Conservation (phyloP, 2,329 filamentous ascomycete genomes). For the Monosporascus sp. region DNA sequence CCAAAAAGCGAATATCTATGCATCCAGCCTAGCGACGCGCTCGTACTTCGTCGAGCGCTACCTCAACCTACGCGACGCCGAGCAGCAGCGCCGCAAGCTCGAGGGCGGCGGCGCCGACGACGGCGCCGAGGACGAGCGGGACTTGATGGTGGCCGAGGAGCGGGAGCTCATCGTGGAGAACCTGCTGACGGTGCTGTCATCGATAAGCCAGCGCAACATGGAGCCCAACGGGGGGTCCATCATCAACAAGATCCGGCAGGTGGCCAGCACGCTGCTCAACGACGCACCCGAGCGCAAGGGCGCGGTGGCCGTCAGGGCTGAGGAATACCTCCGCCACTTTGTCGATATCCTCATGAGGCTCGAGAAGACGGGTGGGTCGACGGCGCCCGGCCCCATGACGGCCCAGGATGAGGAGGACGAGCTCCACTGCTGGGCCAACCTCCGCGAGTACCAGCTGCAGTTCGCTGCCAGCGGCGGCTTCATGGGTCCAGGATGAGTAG, state of each 20-base stretch:
- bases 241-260: slow-evolving; percentile 81
- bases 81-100: slow-evolving; percentile 41
- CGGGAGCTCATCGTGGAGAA: slow-evolving; percentile 78
- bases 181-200: slow-evolving; percentile 67
- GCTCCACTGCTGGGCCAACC: slow-evolving; percentile 69
- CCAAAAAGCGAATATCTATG: slow-evolving; percentile 86
- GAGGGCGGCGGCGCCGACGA: slow-evolving; percentile 39
- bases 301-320: slow-evolving; percentile 49
- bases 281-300: slow-evolving; percentile 47
- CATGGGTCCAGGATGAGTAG: slow-evolving; percentile 8
- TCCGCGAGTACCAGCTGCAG: slow-evolving; percentile 71
- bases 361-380: slow-evolving; percentile 49
- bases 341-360: slow-evolving; percentile 70
- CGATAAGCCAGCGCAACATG: slow-evolving; percentile 79
- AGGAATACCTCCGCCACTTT: slow-evolving; percentile 67
- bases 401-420: slow-evolving; percentile 68
- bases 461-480: slow-evolving; percentile 63
- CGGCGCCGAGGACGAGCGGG: slow-evolving; percentile 32
- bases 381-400: slow-evolving; percentile 33
- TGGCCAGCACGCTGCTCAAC: slow-evolving; percentile 74
- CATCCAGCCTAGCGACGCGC: slow-evolving; percentile 72
- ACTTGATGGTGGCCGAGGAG: slow-evolving; percentile 65
- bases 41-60: slow-evolving; percentile 86
- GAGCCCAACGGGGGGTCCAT: slow-evolving; percentile 62
- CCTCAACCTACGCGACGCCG: slow-evolving; percentile 67